These are phyloP conservation scores for Apiospora phragmitis DNA, from an alignment of 2,329 filamentous ascomycete species.

Conservation along the genomic window DNA sequence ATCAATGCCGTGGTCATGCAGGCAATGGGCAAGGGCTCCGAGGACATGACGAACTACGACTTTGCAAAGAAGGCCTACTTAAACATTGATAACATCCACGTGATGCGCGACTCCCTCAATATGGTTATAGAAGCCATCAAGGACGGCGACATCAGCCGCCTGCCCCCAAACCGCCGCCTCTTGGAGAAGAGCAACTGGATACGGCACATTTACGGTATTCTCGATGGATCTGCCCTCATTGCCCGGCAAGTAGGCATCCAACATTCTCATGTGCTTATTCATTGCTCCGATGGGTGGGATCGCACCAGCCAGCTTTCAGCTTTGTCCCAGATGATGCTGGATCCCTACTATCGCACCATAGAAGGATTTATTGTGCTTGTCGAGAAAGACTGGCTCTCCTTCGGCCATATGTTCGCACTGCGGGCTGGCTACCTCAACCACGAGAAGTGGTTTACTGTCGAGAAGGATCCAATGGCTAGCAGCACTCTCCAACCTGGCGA, in stretches of 20 bases:
- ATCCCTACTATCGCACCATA: constrained; percentile 92
- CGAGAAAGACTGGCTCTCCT: constrained; percentile 97
- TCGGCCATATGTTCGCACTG: constrained; percentile 96
- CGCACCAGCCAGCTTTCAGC: constrained; percentile 93
- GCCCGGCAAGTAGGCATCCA: constrained; percentile 85
- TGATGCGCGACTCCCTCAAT: constrained; percentile 89
- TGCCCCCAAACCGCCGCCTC: constrained; percentile 79
- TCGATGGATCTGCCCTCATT: constrained; percentile 84
- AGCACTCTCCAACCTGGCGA: constrained; percentile 62
- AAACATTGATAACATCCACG: constrained; percentile 97
- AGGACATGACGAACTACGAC: constrained; percentile 97
- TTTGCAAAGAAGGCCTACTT: constrained; percentile 90
- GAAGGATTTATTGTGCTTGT: constrained; percentile 93
- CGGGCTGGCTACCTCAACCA: constrained; percentile 85
- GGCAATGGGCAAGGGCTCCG: constrained; percentile 86
- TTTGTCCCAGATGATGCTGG: constrained; percentile 87
- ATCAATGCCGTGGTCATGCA: constrained; percentile 96
- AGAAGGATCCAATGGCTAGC: constrained; percentile 75
- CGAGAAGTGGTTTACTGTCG: constrained; percentile 90
- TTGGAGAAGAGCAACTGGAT: constrained; percentile 87
- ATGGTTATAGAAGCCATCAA: constrained; percentile 89
- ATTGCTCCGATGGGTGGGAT: constrained; percentile 99
- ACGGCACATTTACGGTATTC: constrained; percentile 79
- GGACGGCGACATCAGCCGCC: constrained; percentile 82
- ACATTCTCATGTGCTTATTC: constrained; percentile 92